Evolutionary conservation across 2,329 filamentous ascomycete species (phyloP), one percentile per base, ranked within the genome.

Genomic region (Sphaerostilbella broomeana): DNA sequence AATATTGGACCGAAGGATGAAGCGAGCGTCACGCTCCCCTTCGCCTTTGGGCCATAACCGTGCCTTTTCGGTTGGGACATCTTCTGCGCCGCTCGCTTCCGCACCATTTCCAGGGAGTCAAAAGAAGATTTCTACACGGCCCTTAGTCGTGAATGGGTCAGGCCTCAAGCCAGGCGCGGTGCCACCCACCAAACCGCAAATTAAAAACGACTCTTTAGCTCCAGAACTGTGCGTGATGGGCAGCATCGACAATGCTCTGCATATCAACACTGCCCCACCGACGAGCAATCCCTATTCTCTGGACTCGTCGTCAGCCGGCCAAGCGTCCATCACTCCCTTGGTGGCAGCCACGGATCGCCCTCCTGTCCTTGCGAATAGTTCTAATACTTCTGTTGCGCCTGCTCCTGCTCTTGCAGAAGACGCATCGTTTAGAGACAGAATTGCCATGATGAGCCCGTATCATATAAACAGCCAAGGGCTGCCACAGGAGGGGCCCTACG

Each of bases 141-240:
- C 75, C 0, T 54, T 77, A 3, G 67, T 78, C 8, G 74, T 76
- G 3, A 73, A 74, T 38, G 70, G 70, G 4, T 70, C 69, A 4
- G 58, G 58, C 5, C 48, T 65, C 30, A 64, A 59, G 44, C 58
- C 61, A 5, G 59, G 56, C 27, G 47, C 53, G n/a, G 41, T 16
- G 9, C 17, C 38, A 28, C 8, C 27, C 15, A 38, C 27, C 2
- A 12, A 15, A 12, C 38, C 46, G 10, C 43, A 43, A 17, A 29
- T 35, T 13, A 28, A 36, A 13, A 17, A 13, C 29, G 19, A 35
- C 10, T 6, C 33, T 15, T n/a, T 37, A 21, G 33, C 45, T 0
- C 43, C 51, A 0, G 58, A 60, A 2, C 57, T 54, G 8, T 41
- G 41, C 5, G 16, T 31, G 8, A 31, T 35, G 5, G 30, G 44